These are phyloP conservation scores for Rhodotorula taiwanensis DNA, from an alignment of 768 basidiomycete species.

Conservation along the genomic window DNA sequence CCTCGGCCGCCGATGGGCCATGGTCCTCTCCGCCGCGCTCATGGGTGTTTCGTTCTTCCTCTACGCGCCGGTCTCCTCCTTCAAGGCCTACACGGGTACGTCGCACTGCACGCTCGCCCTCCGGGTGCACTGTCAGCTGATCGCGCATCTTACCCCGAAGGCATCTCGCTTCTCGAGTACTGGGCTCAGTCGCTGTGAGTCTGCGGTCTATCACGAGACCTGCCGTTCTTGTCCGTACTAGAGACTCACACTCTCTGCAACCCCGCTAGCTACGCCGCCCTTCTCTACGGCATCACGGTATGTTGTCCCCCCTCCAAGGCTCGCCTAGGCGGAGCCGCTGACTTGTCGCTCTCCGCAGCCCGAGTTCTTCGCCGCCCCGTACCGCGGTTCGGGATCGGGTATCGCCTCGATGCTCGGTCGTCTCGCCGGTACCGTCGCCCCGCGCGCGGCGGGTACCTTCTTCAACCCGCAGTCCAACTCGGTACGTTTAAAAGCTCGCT, in stretches of 20 bases:
- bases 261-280: no score
- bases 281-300: background rate
- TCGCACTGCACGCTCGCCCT: no score
- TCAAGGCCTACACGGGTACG: slow-evolving; percentile 4
- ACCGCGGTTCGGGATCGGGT: slow-evolving; percentile 15
- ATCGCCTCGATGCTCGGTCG: slow-evolving; percentile 23
- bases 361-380: slow-evolving; percentile 3
- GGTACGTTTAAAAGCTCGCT: background rate
- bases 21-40: slow-evolving; percentile 14
- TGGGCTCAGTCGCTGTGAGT: slow-evolving; percentile 24
- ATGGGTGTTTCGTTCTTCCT: slow-evolving; percentile 29
- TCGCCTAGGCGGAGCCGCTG: background rate
- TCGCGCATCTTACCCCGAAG: no score
- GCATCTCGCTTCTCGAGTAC: slow-evolving; percentile 26
- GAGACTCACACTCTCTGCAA: no score
- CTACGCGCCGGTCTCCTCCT: slow-evolving; percentile 3
- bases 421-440: slow-evolving; percentile 19
- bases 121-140: no score
- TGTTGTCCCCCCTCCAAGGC: background rate
- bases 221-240: no score
- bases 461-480: slow-evolving; percentile 9
- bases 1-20: slow-evolving; percentile 23
- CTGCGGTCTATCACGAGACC: no score
- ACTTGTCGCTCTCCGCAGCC: background rate
- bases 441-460: slow-evolving; percentile 19